Evolutionary conservation across 352 stramenopile genomes (phyloP).

Genomic region (Globisporangium barbulae): DNA sequence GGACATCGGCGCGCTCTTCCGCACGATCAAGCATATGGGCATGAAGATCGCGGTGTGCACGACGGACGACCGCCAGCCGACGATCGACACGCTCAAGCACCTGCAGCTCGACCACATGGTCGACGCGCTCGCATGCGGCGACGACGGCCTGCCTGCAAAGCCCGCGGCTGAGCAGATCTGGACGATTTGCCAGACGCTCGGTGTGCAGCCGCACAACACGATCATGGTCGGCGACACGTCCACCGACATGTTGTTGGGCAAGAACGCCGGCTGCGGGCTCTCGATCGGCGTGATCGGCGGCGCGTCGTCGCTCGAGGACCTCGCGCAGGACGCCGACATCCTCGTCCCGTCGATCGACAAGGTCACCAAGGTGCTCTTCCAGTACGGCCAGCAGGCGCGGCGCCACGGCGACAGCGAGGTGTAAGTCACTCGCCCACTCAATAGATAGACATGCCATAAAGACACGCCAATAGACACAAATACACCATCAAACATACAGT

Average conservation of each 20-base stretch:
- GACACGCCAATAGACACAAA: neutral
- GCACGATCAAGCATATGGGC: conserved; percentile 78
- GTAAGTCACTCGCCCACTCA: neutral
- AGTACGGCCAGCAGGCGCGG: conserved; percentile 75
- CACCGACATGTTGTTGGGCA: conserved; percentile 81
- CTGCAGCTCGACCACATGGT: conserved; percentile 74
- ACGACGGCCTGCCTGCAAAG: conserved; percentile 82
- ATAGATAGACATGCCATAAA: neutral
- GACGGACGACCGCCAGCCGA: conserved; percentile 79
- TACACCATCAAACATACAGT: neutral
- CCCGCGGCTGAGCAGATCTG: conserved; percentile 83
- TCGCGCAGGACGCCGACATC: conserved; percentile 79
- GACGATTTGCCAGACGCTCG: conserved; percentile 75
- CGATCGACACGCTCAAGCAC: conserved; percentile 72
- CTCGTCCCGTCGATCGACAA: conserved; percentile 78
- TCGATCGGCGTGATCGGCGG: conserved; percentile 78
- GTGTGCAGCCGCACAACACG: conserved; percentile 77
- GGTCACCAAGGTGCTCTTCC: conserved; percentile 77
- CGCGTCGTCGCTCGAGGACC: conserved; percentile 75
- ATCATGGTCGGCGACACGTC: conserved; percentile 89
- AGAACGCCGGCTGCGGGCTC: conserved; percentile 71
- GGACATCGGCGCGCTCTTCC: conserved; percentile 77
- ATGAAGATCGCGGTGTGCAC: conserved; percentile 90
- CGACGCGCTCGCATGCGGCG: conserved; percentile 70
- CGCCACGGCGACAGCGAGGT: conserved; percentile 41